phyloP scores from a whole-genome alignment of 768 basidiomycete genomes.

The Mycena galopus region DNA sequence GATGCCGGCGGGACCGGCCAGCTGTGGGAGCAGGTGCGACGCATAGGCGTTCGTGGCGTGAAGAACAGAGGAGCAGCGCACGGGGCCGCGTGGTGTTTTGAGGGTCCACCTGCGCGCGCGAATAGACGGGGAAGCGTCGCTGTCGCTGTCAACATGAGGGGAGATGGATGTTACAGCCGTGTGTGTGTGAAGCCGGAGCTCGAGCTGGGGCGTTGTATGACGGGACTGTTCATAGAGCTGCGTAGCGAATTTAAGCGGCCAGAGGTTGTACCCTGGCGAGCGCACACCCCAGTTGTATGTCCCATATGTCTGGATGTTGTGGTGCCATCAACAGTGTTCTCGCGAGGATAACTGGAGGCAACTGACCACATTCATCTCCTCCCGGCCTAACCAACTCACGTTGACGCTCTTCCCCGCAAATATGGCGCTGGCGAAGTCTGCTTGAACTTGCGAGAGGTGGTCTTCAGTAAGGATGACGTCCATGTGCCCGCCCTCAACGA shows the following conservation, averaged over 20 bases:
- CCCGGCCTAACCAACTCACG: constrained; percentile 19
- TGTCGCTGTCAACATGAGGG: constrained; percentile 38
- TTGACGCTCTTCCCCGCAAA: constrained; percentile 29
- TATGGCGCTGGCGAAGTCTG: constrained; percentile 17
- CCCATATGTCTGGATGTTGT: constrained; percentile 52
- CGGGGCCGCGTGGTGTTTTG: constrained; percentile 72
- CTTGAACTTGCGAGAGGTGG: not conserved
- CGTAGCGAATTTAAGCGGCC: constrained; percentile 85
- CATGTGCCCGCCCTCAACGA: constrained; percentile 34
- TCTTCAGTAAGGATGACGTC: constrained; percentile 18
- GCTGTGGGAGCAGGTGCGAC: constrained; percentile 78
- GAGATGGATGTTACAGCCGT: constrained; percentile 73
- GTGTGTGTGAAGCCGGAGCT: constrained; percentile 75
- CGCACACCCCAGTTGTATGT: constrained; percentile 66
- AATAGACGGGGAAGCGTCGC: not conserved
- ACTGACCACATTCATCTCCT: constrained; percentile 34
- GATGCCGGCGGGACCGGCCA: constrained; percentile 68
- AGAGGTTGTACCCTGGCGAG: constrained; percentile 74
- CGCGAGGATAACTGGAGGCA: not conserved
- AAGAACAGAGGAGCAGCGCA: constrained; percentile 75
- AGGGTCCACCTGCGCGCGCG: constrained; percentile 64
- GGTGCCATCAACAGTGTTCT: no score
- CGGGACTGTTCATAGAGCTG: constrained; percentile 62
- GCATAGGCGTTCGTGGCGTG: constrained; percentile 93
- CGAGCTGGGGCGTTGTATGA: constrained; percentile 44